These are phyloP conservation scores for Penicillium griseofulvum DNA, from an alignment of 2,329 filamentous ascomycete genomes.

Conservation along the genomic window DNA sequence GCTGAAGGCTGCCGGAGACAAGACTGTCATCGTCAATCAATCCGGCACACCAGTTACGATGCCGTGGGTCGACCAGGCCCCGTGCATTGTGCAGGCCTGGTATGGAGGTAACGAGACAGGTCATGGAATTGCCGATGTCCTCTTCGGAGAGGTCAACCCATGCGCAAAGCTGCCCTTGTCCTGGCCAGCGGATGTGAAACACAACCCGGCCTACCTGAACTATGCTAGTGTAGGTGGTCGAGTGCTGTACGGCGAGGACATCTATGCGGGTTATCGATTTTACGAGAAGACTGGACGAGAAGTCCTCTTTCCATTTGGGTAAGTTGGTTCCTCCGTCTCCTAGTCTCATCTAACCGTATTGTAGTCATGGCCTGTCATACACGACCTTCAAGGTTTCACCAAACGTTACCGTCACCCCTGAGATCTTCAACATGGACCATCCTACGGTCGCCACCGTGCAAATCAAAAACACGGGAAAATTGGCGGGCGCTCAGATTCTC, in stretches of 20 bases:
- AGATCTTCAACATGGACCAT: conserved; percentile 41
- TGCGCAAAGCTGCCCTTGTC: conserved; percentile 70
- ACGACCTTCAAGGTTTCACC: conserved; percentile 62
- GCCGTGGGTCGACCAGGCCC: conserved; percentile 44
- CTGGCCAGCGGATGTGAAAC: conserved; percentile 63
- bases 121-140: conserved; percentile 72
- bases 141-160: conserved; percentile 70
- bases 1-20: conserved; percentile 60
- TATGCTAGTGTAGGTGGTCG: conserved; percentile 67
- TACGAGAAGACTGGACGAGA: conserved; percentile 66
- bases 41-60: conserved; percentile 65
- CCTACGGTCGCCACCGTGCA: conserved; percentile 43
- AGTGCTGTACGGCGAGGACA: conserved; percentile 71
- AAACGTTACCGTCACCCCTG: conserved; percentile 15
- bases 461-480: conserved; percentile 53
- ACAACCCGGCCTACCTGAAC: conserved; percentile 73
- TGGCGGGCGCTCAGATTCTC: conserved; percentile 52
- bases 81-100: conserved; percentile 69
- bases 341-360: background rate
- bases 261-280: conserved; percentile 76
- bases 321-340: conserved; percentile 1
- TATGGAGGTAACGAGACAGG: conserved; percentile 80
- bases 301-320: conserved; percentile 68
- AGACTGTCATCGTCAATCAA: conserved; percentile 68
- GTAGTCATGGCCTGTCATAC: conserved; percentile 69